Evolutionary conservation across 2,329 filamentous ascomycete species (phyloP).

Genomic region (Pseudocercospora macadamiae): DNA sequence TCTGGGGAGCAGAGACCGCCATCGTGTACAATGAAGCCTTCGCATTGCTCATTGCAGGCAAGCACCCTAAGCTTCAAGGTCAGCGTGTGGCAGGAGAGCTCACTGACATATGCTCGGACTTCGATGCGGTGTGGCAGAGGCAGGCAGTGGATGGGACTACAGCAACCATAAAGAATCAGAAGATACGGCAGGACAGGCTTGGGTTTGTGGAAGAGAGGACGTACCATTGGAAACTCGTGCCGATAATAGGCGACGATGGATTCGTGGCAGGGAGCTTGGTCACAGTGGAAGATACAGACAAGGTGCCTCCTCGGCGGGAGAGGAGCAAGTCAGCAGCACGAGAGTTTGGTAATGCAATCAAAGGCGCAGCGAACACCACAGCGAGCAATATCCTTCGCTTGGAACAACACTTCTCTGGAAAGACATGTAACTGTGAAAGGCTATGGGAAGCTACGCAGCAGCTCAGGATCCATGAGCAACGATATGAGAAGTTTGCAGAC

Average conservation of each 20-base stretch:
- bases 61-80: conserved; percentile 24
- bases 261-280: conserved; percentile 19
- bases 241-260: conserved; percentile 23
- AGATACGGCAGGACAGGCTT: conserved; percentile 22
- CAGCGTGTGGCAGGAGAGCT: conserved; percentile 12
- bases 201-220: conserved; percentile 28
- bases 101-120: conserved; percentile 17
- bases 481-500: conserved; percentile 26
- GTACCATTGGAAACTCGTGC: conserved; percentile 25
- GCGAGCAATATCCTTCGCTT: conserved; percentile 19
- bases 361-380: conserved; percentile 18
- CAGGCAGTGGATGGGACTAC: conserved; percentile 14
- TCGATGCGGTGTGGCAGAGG: conserved; percentile 19
- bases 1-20: conserved; percentile 11
- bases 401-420: conserved; percentile 23
- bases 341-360: conserved; percentile 21
- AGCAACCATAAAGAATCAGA: conserved; percentile 18
- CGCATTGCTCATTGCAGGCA: conserved; percentile 20
- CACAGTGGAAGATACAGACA: conserved; percentile 24
- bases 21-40: conserved; percentile 32
- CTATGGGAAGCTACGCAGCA: conserved; percentile 21
- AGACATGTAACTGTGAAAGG: conserved; percentile 23
- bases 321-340: conserved; percentile 23
- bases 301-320: conserved; percentile 18
- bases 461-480: conserved; percentile 18